phyloP scores from a whole-genome alignment of 1,139 yeast species.

The Yamadazyma membranifaciens region DNA sequence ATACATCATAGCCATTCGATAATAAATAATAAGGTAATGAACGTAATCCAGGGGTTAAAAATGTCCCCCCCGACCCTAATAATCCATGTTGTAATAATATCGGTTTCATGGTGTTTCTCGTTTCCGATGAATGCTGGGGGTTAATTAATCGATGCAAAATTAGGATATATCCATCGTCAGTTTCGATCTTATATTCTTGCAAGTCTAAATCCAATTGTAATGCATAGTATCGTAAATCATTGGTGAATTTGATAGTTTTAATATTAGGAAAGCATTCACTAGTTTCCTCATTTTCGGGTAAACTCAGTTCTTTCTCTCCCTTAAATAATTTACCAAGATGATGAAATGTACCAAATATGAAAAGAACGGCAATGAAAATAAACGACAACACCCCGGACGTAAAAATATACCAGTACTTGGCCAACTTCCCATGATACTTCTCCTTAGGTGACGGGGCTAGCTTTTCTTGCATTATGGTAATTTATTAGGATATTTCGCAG shows the following conservation, averaged over 20 bases:
- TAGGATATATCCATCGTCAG: slow-evolving; percentile 79
- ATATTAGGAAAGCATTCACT: slow-evolving; percentile 30
- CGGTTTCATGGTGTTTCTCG: slow-evolving; percentile 46
- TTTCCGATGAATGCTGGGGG: slow-evolving; percentile 37
- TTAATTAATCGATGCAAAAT: slow-evolving; percentile 63
- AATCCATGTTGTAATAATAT: slow-evolving; percentile 81
- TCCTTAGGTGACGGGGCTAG: slow-evolving; percentile 21
- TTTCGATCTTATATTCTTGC: slow-evolving; percentile 57
- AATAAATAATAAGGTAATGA: slow-evolving; percentile 68
- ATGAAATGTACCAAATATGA: slow-evolving; percentile 26
- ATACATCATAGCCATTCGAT: slow-evolving; percentile 75
- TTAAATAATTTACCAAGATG: slow-evolving; percentile 24
- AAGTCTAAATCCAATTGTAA: slow-evolving; percentile 58
- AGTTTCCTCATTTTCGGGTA: slow-evolving; percentile 17
- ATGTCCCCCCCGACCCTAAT: slow-evolving; percentile 83
- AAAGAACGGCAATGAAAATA: slow-evolving; percentile 25
- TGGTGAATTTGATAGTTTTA: slow-evolving; percentile 25
- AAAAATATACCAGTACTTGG: slow-evolving; percentile 21
- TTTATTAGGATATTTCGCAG: slow-evolving; percentile 10
- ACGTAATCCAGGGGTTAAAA: slow-evolving; percentile 70
- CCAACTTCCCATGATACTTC: slow-evolving; percentile 17
- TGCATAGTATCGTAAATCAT: slow-evolving; percentile 60
- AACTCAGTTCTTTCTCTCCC: slow-evolving; percentile 17
- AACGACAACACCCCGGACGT: slow-evolving; percentile 28
- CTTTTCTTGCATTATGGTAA: slow-evolving; percentile 14